phyloP scores from a whole-genome alignment of 2,329 filamentous ascomycete species.

The Endothia cerciana region DNA sequence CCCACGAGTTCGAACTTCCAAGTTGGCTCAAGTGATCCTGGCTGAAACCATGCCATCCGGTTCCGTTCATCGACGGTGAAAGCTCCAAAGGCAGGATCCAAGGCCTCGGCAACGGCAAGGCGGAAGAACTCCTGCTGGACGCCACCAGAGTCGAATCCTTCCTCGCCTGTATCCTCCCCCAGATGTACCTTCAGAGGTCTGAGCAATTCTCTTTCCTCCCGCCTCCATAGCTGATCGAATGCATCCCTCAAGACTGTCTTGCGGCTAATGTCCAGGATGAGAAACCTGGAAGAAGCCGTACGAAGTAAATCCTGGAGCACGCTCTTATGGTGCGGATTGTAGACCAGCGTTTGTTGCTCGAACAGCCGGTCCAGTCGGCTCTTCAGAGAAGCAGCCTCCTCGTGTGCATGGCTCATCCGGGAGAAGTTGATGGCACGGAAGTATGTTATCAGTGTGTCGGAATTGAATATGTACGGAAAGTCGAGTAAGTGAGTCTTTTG shows the following conservation, averaged over 20 bases:
- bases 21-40: slow-evolving; percentile 77
- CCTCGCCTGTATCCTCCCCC: slow-evolving; percentile 79
- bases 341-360: slow-evolving; percentile 57
- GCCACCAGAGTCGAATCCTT: slow-evolving; percentile 90
- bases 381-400: slow-evolving; percentile 65
- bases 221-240: slow-evolving; percentile 87
- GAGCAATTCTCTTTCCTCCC: slow-evolving; percentile 79
- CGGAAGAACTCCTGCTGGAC: slow-evolving; percentile 98
- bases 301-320: slow-evolving; percentile 66
- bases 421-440: slow-evolving; percentile 89
- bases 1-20: slow-evolving; percentile 93
- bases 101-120: slow-evolving; percentile 76
- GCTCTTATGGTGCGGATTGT: slow-evolving; percentile 60
- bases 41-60: slow-evolving; percentile 85
- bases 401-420: slow-evolving; percentile 79
- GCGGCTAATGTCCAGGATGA: slow-evolving; percentile 71
- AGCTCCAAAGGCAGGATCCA: slow-evolving; percentile 76
- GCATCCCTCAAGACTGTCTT: slow-evolving; percentile 71
- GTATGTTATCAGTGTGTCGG: slow-evolving; percentile 74
- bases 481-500: slow-evolving; percentile 76
- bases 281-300: slow-evolving; percentile 69
- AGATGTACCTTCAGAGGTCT: slow-evolving; percentile 87
- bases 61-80: slow-evolving; percentile 80
- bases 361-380: slow-evolving; percentile 61
- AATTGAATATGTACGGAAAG: slow-evolving; percentile 78